These are phyloP conservation scores for Closterium sp. DNA, from an alignment of 139 green algal genomes.

Conservation along the genomic window DNA sequence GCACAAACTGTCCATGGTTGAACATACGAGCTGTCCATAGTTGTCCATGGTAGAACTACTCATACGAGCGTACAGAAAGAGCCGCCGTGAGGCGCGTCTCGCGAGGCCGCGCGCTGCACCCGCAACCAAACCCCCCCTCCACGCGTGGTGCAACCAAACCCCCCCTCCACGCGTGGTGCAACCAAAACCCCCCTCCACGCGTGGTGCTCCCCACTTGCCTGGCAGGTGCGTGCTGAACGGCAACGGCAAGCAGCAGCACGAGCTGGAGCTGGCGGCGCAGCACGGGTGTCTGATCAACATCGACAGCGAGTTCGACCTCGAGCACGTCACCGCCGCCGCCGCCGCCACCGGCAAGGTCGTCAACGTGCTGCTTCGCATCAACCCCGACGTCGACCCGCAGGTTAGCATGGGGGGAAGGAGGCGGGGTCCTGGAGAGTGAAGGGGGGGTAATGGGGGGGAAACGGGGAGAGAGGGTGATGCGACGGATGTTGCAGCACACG, in stretches of 20 bases:
- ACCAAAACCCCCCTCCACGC: background rate
- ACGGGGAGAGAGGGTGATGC: background rate
- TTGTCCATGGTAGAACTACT: too few relatives aligned
- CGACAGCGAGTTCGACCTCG: slow-evolving; percentile 95
- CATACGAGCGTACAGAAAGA: too few relatives aligned
- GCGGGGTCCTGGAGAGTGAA: background rate
- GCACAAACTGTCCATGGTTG: background rate
- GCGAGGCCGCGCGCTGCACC: too few relatives aligned
- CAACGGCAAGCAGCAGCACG: slow-evolving; percentile 92
- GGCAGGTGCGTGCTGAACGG: slow-evolving; percentile 79
- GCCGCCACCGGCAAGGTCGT: slow-evolving; percentile 59
- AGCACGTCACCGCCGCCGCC: slow-evolving; percentile 68
- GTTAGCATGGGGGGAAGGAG: background rate
- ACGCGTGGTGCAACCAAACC: too few relatives aligned
- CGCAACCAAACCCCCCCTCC: too few relatives aligned
- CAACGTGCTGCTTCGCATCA: slow-evolving; percentile 87
- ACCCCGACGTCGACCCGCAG: slow-evolving; percentile 96
- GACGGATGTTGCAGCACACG: background rate
- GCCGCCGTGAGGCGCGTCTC: too few relatives aligned
- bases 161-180: too few relatives aligned
- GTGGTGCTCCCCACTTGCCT: too few relatives aligned
- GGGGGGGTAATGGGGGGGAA: too few relatives aligned
- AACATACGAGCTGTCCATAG: too few relatives aligned
- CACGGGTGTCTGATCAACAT: slow-evolving; percentile 90
- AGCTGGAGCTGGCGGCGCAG: slow-evolving; percentile 85